Base-by-base conservation (phyloP, 2,329 filamentous ascomycete genomes). In the Epichloe hybrida region DNA sequence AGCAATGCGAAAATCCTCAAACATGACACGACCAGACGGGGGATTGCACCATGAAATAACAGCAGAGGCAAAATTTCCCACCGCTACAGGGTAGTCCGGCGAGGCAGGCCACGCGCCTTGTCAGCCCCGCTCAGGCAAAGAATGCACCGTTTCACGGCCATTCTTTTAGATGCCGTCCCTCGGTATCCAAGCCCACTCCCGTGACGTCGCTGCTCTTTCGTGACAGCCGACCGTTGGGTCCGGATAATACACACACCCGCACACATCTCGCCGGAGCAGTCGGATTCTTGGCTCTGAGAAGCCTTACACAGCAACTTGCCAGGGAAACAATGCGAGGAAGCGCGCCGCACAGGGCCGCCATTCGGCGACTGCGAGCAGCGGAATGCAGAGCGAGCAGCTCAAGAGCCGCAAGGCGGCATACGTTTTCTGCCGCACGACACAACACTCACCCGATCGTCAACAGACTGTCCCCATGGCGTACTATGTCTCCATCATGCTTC, bases 311-410 rank as follows among this genome's bases (percentile, higher is more conserved):
- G 23, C 17, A 21, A 34, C 3, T 42, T 34, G 39, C 20, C 48
- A 38, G 17, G 38, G 37, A 38, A 37, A 54, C 11, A 6, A 59
- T 59, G 57, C 57, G 54, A 53, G 50, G 53, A 44, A 48, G 53
- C 48, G 52, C 52, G 20, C 46, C 46, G 35, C 50, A 52, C 37
- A 50, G 48, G 35, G 50, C 46, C 37, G 53, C 53, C 23, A 34
- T 54, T 52, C 53, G 55, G 35, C 57, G 51, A 46, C 46, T 58
- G 27, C 53, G 55, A 41, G 51, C 50, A 48, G 46, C 47, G 52
- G 51, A 52, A 44, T 49, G 27, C 31, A 52, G 39, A 23, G 48
- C 48, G 42, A 34, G 47, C 43, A 37, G 48, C 20, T 38, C 47
- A 17, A 45, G 42, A 13, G 44, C 47, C 41, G 39, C 42, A 37